Percentiles rank a stretch among this genome's conserved stretches.
Evolutionary conservation across 331 rosid genomes (phyloP).

Genomic region (Prunus yedoensis): DNA sequence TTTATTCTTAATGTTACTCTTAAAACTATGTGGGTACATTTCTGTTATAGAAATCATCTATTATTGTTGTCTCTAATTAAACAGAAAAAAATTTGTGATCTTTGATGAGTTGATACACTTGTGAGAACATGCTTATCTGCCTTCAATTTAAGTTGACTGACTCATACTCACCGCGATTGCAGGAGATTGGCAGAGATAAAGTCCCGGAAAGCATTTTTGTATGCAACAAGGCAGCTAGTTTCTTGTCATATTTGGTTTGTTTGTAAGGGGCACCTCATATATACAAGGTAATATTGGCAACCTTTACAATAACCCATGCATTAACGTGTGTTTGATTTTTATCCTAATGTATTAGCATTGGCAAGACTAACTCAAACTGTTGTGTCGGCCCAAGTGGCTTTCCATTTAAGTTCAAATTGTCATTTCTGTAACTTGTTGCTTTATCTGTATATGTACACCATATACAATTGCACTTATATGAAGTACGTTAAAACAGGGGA

Average conservation of each 20-base stretch:
- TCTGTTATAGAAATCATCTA: conserved; percentile 29
- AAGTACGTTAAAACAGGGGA: no score
- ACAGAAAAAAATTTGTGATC: not conserved
- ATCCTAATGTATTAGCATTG: not conserved
- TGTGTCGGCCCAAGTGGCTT: not conserved
- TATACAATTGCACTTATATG: no score
- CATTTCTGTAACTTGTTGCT: not conserved
- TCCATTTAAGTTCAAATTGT: not conserved
- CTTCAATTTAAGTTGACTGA: conserved; percentile 10
- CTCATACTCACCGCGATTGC: conserved; percentile 22
- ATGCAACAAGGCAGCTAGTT: conserved; percentile 43
- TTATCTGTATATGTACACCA: no score
- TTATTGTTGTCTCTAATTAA: not conserved
- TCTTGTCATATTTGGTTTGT: conserved; percentile 75
- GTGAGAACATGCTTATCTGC: conserved; percentile 7
- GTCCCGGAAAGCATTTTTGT: conserved; percentile 55
- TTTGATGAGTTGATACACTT: conserved; percentile 5
- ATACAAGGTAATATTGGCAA: conserved; percentile 45
- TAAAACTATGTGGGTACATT: no score
- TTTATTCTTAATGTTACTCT: no score
- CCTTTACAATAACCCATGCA: not conserved
- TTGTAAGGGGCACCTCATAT: conserved; percentile 59
- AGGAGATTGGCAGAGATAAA: conserved; percentile 57
- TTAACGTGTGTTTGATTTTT: not conserved
- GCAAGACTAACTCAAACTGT: not conserved